Base-by-base conservation (phyloP, 1,139 yeast species). In the Lodderomyces elongisporus region DNA sequence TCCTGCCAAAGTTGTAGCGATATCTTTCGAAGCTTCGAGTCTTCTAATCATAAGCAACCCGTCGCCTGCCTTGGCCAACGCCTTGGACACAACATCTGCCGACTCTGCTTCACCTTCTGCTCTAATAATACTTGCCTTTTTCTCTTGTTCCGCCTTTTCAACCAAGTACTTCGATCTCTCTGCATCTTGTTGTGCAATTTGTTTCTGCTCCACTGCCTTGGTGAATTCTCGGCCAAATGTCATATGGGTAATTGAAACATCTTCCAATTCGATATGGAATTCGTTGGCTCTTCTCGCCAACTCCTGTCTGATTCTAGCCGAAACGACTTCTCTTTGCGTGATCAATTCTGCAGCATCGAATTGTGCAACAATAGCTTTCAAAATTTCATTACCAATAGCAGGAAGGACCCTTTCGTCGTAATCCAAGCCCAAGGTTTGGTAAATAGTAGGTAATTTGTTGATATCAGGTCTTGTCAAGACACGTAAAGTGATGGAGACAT, bases 61-160 rank as follows among this genome's bases (percentile, higher is more conserved):
- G 54, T 93, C 97, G 57, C 98, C 98, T 22, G 95, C 91, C 66
- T 88, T 88, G 34, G 81, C 78, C 49, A 93, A 74, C 3, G 98
- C 97, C 62, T 81, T 87, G 31, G 96, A 87, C 44, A 93, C 94
- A 40, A 82, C 79, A 43, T 91, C 98, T 5, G 97, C 99, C 37
- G 95, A 87, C 61, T 93, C 98, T 28, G 98, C 98, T 64, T 93
- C 99, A 62, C 98, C 99, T 62, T 93, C 98, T 17, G 99, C 99
- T 49, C 97, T 78, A 45, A 91, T 91, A 49, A 93, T 88, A 36
- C 85, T 71, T 4, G 98, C 98, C 58, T 82, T 89, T 58, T 95
- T 79, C 61, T 91, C 97, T 62, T 93, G 99, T 60, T 91, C 97
- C 4, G 98, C 98, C 60, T 83, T 85, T 56, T 89, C 96, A 34